Evolutionary conservation across 176 grass and related monocot genomes (phyloP).

Genomic region (Hordeum vulgare): DNA sequence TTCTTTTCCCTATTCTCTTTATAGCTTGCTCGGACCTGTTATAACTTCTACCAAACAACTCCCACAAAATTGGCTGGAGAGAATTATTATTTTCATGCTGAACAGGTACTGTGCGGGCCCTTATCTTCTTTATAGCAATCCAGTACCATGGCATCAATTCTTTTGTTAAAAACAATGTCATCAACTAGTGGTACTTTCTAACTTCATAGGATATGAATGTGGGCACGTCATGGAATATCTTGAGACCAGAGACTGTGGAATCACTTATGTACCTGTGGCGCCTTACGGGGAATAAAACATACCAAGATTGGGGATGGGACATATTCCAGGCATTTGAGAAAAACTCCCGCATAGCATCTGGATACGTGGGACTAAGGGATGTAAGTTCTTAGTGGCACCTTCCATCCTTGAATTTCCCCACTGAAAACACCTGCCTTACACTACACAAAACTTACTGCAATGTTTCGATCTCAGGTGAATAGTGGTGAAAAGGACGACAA

Average conservation of each 20-base stretch:
- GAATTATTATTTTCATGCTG: conserved; percentile 78
- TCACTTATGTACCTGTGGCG: conserved; percentile 96
- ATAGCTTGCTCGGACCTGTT: conserved; percentile 93
- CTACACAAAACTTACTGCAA: conserved; percentile 8
- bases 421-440: not conserved
- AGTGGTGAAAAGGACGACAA: conserved; percentile 85
- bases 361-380: conserved; percentile 91
- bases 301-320: conserved; percentile 99
- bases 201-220: conserved; percentile 82
- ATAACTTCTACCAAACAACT: conserved; percentile 97
- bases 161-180: not conserved
- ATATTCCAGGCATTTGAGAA: conserved; percentile 99
- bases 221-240: conserved; percentile 99
- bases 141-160: not conserved
- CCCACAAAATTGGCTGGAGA: conserved; percentile 96
- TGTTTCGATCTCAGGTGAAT: conserved; percentile 53
- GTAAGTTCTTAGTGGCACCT: conserved; percentile 39
- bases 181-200: conserved; percentile 4
- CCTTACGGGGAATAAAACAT: conserved; percentile 92
- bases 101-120: conserved; percentile 43
- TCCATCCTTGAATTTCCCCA: not conserved
- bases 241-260: conserved; percentile 96
- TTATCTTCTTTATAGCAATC: conserved; percentile 5
- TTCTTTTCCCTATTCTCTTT: not conserved
- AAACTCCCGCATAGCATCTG: conserved; percentile 86